Conservation (phyloP, 2,329 filamentous ascomycete genomes). For the Lasiodiplodia citricola region DNA sequence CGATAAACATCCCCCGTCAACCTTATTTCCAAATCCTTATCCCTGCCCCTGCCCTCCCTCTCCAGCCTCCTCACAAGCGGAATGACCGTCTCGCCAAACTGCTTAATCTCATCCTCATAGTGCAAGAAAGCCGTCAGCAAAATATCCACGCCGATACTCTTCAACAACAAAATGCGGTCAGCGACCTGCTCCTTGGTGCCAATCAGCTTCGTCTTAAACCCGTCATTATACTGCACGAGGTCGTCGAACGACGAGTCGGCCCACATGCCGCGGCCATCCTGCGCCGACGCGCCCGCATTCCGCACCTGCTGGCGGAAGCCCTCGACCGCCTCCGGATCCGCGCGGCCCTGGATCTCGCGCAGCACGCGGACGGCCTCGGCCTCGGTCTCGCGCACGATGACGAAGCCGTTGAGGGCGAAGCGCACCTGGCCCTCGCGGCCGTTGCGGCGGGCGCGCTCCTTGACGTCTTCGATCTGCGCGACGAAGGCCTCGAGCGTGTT, state of each 20-base stretch:
- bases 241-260: slow-evolving; percentile 59
- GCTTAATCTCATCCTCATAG: slow-evolving; percentile 59
- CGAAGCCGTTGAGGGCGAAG: slow-evolving; percentile 59
- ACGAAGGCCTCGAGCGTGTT: slow-evolving; percentile 60
- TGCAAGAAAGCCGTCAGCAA: slow-evolving; percentile 57
- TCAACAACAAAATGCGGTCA: slow-evolving; percentile 55
- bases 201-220: slow-evolving; percentile 62
- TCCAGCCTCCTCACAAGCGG: slow-evolving; percentile 56
- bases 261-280: slow-evolving; percentile 60
- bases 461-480: slow-evolving; percentile 57
- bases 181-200: slow-evolving; percentile 59
- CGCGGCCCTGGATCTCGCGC: slow-evolving; percentile 60
- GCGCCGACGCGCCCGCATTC: slow-evolving; percentile 55
- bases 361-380: slow-evolving; percentile 57
- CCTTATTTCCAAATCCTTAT: slow-evolving; percentile 53
- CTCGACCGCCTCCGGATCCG: slow-evolving; percentile 56
- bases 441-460: slow-evolving; percentile 51
- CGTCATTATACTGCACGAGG: slow-evolving; percentile 61
- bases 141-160: slow-evolving; percentile 53
- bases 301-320: slow-evolving; percentile 57
- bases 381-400: slow-evolving; percentile 57
- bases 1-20: slow-evolving; percentile 56
- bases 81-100: slow-evolving; percentile 54
- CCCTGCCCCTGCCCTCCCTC: slow-evolving; percentile 54
- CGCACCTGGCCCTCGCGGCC: slow-evolving; percentile 52